These are phyloP conservation scores for Haplosporangium sp. DNA, from an alignment of 371 early-diverging fungal species.

Conservation along the genomic window DNA sequence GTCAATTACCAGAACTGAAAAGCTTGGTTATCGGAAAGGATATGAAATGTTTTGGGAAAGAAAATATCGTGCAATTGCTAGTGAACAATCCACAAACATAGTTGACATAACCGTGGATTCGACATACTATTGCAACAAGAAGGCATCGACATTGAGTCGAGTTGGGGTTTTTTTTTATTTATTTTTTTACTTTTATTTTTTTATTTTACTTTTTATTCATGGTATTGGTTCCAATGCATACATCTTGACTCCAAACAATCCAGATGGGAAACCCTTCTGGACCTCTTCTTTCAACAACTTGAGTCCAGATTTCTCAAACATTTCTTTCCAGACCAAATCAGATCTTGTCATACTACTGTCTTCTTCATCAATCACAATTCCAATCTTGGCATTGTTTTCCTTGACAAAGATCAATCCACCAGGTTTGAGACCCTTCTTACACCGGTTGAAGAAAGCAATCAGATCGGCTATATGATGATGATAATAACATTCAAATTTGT, in stretches of 20 bases:
- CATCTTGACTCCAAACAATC: slow-evolving; percentile 89
- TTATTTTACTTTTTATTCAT: background rate
- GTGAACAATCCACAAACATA: too few relatives aligned
- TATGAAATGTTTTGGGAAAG: background rate
- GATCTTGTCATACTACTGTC: slow-evolving; percentile 92
- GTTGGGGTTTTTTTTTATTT: background rate
- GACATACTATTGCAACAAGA: too few relatives aligned
- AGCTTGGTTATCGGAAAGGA: background rate
- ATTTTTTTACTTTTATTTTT: background rate
- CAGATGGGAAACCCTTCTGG: slow-evolving; percentile 87
- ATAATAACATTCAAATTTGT: background rate
- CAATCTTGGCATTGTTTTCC: slow-evolving; percentile 83
- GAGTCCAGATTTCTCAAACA: slow-evolving; percentile 82
- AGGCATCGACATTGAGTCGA: too few relatives aligned
- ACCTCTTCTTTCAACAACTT: slow-evolving; percentile 74
- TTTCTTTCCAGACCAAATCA: slow-evolving; percentile 69
- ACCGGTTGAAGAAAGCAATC: slow-evolving; percentile 83
- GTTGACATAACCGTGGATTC: too few relatives aligned
- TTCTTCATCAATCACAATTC: slow-evolving; percentile 80
- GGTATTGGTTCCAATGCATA: slow-evolving; percentile 62
- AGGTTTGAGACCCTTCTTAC: slow-evolving; percentile 78
- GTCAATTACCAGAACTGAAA: background rate
- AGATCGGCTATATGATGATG: slow-evolving; percentile 73
- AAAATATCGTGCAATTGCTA: background rate
- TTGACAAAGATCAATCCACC: slow-evolving; percentile 90